Evolutionary conservation across 2,329 filamentous ascomycete genomes (phyloP).

Genomic region (Clonostachys rosea): DNA sequence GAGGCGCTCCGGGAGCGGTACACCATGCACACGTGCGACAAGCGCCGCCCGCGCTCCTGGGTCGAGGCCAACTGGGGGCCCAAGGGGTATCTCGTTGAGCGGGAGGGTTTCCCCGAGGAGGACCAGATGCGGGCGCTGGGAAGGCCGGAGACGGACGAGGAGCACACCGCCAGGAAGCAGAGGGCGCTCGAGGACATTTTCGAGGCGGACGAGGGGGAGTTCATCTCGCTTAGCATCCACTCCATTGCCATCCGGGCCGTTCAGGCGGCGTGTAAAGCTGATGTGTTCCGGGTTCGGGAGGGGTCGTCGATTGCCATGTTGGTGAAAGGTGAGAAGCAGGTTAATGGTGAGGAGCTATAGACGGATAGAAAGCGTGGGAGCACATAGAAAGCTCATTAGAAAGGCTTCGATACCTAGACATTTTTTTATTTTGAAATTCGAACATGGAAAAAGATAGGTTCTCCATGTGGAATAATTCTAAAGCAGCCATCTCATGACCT

Average conservation of each 20-base stretch:
- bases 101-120: slow-evolving; percentile 43
- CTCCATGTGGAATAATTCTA: no score
- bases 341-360: no score
- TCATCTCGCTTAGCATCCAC: slow-evolving; percentile 47
- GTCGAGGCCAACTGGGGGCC: slow-evolving; percentile 37
- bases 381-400: no score
- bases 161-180: slow-evolving; percentile 37
- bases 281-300: slow-evolving; percentile 39
- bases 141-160: slow-evolving; percentile 39
- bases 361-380: no score
- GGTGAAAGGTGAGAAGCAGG: slow-evolving; percentile 33
- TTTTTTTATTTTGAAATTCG: no score
- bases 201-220: slow-evolving; percentile 23
- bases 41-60: slow-evolving; percentile 39
- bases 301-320: slow-evolving; percentile 50
- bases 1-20: slow-evolving; percentile 55
- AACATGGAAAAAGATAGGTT: no score
- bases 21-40: slow-evolving; percentile 58
- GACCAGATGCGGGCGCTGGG: slow-evolving; percentile 38
- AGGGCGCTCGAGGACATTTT: slow-evolving; percentile 41
- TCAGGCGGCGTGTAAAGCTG: slow-evolving; percentile 32
- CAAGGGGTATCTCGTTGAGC: slow-evolving; percentile 45
- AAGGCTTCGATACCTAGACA: no score
- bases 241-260: slow-evolving; percentile 39
- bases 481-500: no score